Evolutionary conservation across 1,139 yeast species (phyloP).

Genomic region (Blastobotrys capitulatus): DNA sequence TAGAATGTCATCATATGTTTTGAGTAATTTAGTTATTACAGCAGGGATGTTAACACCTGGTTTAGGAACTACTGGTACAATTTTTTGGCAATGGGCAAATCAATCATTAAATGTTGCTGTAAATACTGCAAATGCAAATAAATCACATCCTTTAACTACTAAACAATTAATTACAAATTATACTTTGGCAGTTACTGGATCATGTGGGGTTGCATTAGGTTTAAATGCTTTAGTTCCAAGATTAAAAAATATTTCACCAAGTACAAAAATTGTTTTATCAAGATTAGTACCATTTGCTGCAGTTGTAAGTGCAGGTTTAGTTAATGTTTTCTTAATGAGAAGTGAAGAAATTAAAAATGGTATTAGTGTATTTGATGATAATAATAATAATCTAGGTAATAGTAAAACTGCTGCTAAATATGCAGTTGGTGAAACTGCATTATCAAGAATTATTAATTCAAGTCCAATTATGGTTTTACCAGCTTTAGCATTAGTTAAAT

Average conservation of each 20-base stretch:
- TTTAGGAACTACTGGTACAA: constrained; percentile 80
- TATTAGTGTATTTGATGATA: constrained; percentile 63
- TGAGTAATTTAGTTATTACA: constrained; percentile 89
- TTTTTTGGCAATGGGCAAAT: constrained; percentile 97
- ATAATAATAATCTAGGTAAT: constrained; percentile 54
- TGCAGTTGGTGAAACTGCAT: constrained; percentile 97
- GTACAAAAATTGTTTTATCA: constrained; percentile 63
- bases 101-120: constrained; percentile 96
- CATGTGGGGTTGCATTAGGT: constrained; percentile 93
- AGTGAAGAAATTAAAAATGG: constrained; percentile 90
- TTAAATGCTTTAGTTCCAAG: constrained; percentile 83
- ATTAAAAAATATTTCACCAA: constrained; percentile 59
- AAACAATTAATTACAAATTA: constrained; percentile 72
- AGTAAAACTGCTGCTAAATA: constrained; percentile 82
- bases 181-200: constrained; percentile 84
- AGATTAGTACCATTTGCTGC: constrained; percentile 97
- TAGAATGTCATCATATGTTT: constrained; percentile 93
- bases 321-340: constrained; percentile 92
- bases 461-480: constrained; percentile 97
- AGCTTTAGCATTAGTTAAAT: constrained; percentile 69
- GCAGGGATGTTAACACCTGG: constrained; percentile 97
- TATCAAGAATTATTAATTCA: constrained; percentile 90
- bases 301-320: constrained; percentile 92
- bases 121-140: constrained; percentile 92
- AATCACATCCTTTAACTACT: constrained; percentile 83